Evolutionary conservation across 257 asterid genomes (phyloP).

Genomic region (Solanum lycopersicoides): DNA sequence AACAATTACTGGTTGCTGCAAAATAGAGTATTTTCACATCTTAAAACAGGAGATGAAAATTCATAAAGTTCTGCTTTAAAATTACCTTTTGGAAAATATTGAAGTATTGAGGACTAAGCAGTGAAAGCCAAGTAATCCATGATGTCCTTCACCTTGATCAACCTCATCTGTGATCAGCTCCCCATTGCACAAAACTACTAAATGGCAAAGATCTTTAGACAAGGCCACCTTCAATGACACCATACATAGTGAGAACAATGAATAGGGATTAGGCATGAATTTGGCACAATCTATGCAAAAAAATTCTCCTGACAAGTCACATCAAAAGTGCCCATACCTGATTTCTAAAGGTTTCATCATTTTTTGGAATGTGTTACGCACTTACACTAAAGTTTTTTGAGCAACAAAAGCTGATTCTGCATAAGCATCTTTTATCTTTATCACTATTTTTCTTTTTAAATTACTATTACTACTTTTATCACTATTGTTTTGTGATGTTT

Average conservation of each 20-base stretch:
- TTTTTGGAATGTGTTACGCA: neutral
- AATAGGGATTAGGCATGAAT: neutral
- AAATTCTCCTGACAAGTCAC: neutral
- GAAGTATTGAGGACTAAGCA: conserved; percentile 75
- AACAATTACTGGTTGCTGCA: neutral
- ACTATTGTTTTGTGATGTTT: neutral
- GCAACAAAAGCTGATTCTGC: neutral
- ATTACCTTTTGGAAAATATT: conserved; percentile 73
- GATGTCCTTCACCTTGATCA: conserved; percentile 26
- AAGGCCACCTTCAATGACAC: conserved; percentile 56
- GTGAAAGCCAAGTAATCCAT: conserved; percentile 48
- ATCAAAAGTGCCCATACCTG: neutral
- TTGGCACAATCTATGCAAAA: neutral
- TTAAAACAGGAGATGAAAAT: neutral
- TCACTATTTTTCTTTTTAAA: neutral
- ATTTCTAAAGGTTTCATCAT: neutral
- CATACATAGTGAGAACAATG: neutral
- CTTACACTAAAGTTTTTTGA: neutral
- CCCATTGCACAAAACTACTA: conserved; percentile 72
- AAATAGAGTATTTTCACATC: neutral
- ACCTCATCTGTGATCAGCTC: conserved; percentile 26
- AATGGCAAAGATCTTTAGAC: conserved; percentile 64
- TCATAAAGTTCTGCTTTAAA: neutral
- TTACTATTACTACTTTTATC: neutral
- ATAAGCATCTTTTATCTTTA: neutral